These are phyloP conservation scores for Apostasia ramifera DNA, from an alignment of 106 monocot genomes.

Conservation along the genomic window DNA sequence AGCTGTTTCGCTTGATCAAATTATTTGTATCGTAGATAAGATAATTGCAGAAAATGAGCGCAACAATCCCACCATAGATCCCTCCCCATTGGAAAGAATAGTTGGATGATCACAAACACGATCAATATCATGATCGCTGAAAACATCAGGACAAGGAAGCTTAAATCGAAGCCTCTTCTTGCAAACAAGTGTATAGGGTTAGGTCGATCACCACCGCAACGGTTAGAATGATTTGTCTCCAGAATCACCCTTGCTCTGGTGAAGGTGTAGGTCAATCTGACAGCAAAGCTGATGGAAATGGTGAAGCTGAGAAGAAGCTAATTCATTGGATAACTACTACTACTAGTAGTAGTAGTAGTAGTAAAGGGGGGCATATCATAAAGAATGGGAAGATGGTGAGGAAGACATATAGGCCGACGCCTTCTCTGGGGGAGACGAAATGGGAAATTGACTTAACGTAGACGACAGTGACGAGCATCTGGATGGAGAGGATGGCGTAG, in stretches of 20 bases:
- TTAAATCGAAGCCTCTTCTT: constrained; percentile 37
- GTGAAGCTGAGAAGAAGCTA: constrained; percentile 57
- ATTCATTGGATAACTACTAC: constrained; percentile 71
- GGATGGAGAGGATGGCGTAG: constrained; percentile 68
- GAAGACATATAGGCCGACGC: constrained; percentile 68
- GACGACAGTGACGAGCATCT: constrained; percentile 74
- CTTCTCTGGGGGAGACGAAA: constrained; percentile 52
- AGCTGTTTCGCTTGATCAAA: constrained; percentile 45
- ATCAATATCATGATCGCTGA: constrained; percentile 30
- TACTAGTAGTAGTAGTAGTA: constrained; percentile 53
- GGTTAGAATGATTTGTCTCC: constrained; percentile 46
- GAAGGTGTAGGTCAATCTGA: constrained; percentile 68
- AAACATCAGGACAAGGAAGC: constrained; percentile 42
- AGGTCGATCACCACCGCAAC: constrained; percentile 32
- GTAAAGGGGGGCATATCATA: constrained; percentile 51
- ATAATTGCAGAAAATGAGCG: constrained; percentile 25
- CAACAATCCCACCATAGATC: constrained; percentile 16
- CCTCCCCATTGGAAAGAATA: constrained; percentile 23
- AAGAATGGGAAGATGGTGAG: constrained; percentile 59
- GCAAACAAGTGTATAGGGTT: constrained; percentile 54
- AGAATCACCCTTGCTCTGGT: constrained; percentile 53
- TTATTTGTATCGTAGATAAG: constrained; percentile 35
- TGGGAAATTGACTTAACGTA: constrained; percentile 42
- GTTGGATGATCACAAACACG: constrained; percentile 27
- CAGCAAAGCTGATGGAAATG: constrained; percentile 49